These are phyloP conservation scores for Myriangium duriaei DNA, from an alignment of 2,329 filamentous ascomycete genomes.

Conservation along the genomic window DNA sequence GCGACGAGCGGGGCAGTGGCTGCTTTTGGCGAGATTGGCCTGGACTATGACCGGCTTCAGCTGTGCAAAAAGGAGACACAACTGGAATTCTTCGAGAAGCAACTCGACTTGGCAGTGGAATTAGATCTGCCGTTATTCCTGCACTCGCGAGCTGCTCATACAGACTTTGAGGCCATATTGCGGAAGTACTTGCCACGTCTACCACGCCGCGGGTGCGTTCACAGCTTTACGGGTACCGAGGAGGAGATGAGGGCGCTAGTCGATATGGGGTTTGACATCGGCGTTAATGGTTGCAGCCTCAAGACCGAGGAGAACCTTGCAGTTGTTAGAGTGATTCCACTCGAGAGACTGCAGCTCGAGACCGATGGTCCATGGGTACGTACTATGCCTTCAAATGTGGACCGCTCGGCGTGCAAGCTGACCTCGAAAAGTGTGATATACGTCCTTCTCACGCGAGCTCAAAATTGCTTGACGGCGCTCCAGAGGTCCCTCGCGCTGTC, in stretches of 20 bases:
- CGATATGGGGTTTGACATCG: conserved; percentile 71
- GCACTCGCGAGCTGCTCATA: conserved; percentile 76
- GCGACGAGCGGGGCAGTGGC: conserved; percentile 48
- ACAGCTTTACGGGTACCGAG: conserved; percentile 82
- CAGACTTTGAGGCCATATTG: conserved; percentile 68
- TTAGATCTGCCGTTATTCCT: conserved; percentile 80
- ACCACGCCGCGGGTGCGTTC: conserved; percentile 65
- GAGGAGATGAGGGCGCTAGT: conserved; percentile 76
- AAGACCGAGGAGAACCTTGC: conserved; percentile 86
- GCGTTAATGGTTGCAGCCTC: conserved; percentile 93
- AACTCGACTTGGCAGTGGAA: conserved; percentile 65
- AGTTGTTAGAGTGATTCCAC: conserved; percentile 65
- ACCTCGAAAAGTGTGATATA: conserved; percentile 57
- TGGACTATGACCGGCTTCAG: conserved; percentile 88
- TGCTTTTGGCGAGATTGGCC: conserved; percentile 87
- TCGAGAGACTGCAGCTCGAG: conserved; percentile 80
- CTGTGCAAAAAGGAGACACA: conserved; percentile 70
- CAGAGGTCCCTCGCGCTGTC: conserved; percentile 63
- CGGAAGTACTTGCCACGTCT: conserved; percentile 39
- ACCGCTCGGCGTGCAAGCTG: background rate
- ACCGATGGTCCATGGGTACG: conserved; percentile 80
- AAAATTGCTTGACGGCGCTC: conserved; percentile 56
- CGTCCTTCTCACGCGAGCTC: conserved; percentile 76
- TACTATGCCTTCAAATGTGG: background rate
- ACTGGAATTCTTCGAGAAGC: conserved; percentile 69